Conservation (phyloP, 441 rosid species). For the Croton laevigatus region DNA sequence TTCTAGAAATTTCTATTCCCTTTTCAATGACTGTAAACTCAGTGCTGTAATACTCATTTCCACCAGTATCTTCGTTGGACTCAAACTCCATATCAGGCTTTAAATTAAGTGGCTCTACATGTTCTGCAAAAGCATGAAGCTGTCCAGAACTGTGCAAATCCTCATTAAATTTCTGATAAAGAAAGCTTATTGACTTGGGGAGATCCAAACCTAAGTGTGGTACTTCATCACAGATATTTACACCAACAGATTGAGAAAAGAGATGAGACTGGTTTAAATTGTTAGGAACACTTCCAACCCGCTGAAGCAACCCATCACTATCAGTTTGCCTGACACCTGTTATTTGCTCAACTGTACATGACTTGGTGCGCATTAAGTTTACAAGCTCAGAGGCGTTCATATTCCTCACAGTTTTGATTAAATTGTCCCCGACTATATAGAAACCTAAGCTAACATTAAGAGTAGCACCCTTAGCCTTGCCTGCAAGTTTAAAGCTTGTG, state of each 20-base stretch:
- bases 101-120: conserved; percentile 27
- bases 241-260: conserved; percentile 38
- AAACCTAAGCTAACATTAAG: conserved; percentile 78
- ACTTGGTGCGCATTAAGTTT: conserved; percentile 23
- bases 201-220: conserved; percentile 53
- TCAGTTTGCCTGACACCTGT: conserved; percentile 23
- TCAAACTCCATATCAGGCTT: conserved; percentile 23
- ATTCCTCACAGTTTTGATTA: conserved; percentile 28
- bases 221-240: conserved; percentile 44
- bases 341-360: conserved; percentile 14
- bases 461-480: conserved; percentile 59
- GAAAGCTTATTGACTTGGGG: conserved; percentile 48
- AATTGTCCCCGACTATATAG: conserved; percentile 37
- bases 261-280: conserved; percentile 28
- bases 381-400: conserved; percentile 29
- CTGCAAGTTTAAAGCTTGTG: conserved; percentile 65
- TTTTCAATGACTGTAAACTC: conserved; percentile 47
- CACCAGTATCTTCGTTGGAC: conserved; percentile 27
- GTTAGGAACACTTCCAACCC: conserved; percentile 50
- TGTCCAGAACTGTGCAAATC: conserved; percentile 34
- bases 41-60: conserved; percentile 29
- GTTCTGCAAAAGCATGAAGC: conserved; percentile 23
- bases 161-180: conserved; percentile 61
- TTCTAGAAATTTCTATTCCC: conserved; percentile 47
- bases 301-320: conserved; percentile 33